phyloP scores from a whole-genome alignment of 2,329 filamentous ascomycete species.

The Talaromyces rugulosus region DNA sequence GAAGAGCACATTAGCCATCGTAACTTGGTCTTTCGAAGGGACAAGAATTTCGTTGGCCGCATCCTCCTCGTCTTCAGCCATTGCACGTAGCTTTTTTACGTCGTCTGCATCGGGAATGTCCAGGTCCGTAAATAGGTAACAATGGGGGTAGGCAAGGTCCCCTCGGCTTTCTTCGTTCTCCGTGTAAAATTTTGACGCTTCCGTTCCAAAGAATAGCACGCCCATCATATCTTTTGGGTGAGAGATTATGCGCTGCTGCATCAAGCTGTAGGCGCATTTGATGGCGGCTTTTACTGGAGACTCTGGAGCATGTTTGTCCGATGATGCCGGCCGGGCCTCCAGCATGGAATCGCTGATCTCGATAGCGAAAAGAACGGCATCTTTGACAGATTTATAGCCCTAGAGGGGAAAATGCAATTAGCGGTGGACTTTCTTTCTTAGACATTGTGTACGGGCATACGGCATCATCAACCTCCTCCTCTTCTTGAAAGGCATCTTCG shows the following conservation, averaged over 20 bases:
- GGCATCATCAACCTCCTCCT: constrained; percentile 44
- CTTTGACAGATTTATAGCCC: constrained; percentile 89
- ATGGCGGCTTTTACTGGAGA: constrained; percentile 78
- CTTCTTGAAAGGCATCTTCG: constrained; percentile 41
- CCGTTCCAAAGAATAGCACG: constrained; percentile 83
- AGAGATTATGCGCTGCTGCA: constrained; percentile 98
- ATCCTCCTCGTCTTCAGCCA: constrained; percentile 77
- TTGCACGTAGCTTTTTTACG: constrained; percentile 69
- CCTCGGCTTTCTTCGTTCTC: constrained; percentile 56
- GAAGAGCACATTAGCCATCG: constrained; percentile 87
- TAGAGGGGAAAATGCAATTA: constrained; percentile 32
- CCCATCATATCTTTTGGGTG: constrained; percentile 97
- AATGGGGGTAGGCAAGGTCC: constrained; percentile 74
- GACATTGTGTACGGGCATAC: constrained; percentile 21
- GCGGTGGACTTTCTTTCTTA: not conserved
- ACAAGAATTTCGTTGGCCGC: constrained; percentile 65
- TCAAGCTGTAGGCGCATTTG: constrained; percentile 89
- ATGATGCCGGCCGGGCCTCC: constrained; percentile 55
- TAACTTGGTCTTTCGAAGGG: constrained; percentile 64
- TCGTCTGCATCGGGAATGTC: constrained; percentile 83
- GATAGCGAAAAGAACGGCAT: constrained; percentile 97
- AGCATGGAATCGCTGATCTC: constrained; percentile 90
- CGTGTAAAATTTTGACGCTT: constrained; percentile 73
- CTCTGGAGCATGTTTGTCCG: constrained; percentile 71
- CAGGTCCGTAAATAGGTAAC: constrained; percentile 84